Conservation (phyloP, 768 basidiomycete genomes). For the Cyclocybe aegerita region DNA sequence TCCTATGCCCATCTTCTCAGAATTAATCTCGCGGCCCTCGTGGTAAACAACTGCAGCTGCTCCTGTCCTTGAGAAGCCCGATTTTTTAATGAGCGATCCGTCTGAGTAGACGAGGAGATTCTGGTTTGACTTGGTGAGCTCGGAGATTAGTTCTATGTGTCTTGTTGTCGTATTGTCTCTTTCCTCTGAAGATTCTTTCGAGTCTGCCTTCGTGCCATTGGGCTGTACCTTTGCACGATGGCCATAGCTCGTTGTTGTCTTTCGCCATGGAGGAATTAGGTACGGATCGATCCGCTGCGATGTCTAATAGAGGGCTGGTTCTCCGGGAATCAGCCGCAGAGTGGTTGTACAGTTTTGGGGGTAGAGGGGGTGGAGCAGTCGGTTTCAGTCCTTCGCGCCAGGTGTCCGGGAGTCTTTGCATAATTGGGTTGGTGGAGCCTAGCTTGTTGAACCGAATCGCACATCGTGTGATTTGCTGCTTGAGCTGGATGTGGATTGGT, state of each 20-base stretch:
- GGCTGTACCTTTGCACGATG: slow-evolving; percentile 4
- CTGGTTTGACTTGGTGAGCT: background rate
- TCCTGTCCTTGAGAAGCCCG: slow-evolving; percentile 12
- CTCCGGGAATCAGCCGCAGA: slow-evolving; percentile 5
- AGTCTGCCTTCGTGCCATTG: background rate
- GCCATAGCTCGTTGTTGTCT: slow-evolving; percentile 2
- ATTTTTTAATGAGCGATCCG: slow-evolving; percentile 10
- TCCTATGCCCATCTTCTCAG: slow-evolving; percentile 18
- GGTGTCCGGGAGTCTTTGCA: slow-evolving; percentile 14
- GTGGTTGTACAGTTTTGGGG: slow-evolving; percentile 3
- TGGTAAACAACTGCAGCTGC: slow-evolving; percentile 18
- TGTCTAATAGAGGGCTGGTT: slow-evolving; percentile 9
- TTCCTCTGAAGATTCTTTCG: no score
- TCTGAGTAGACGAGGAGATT: slow-evolving; percentile 15
- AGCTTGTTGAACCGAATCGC: slow-evolving; percentile 27
- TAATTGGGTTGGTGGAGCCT: slow-evolving; percentile 11
- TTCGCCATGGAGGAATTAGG: slow-evolving; percentile 20
- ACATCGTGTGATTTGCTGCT: slow-evolving; percentile 4
- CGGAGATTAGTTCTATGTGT: background rate
- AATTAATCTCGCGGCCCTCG: slow-evolving; percentile 9
- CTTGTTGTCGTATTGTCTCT: slow-evolving; percentile 3
- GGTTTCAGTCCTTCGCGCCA: slow-evolving; percentile 14
- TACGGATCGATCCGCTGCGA: slow-evolving; percentile 20
- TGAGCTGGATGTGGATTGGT: slow-evolving; percentile 20
- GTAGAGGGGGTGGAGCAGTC: slow-evolving; percentile 17